phyloP scores from a whole-genome alignment of 2,329 filamentous ascomycete species.

The Microascus cirrosus region DNA sequence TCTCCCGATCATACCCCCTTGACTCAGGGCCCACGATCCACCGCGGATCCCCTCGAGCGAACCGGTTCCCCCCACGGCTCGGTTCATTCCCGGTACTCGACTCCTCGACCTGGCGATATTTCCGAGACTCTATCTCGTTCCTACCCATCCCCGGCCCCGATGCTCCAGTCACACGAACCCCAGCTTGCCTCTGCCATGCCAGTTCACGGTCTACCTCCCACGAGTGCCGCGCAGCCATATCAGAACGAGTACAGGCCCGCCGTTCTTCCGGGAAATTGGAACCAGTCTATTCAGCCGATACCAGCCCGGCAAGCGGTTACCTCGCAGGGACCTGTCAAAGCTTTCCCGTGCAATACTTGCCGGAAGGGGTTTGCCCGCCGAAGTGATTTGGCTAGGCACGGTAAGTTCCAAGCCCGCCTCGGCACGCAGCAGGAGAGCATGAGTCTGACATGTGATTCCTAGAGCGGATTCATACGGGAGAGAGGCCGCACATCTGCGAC shows the following conservation, averaged over 20 bases:
- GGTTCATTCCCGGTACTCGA: slow-evolving; percentile 38
- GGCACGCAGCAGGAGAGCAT: neutral
- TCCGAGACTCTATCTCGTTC: slow-evolving; percentile 12
- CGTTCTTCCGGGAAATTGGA: slow-evolving; percentile 5
- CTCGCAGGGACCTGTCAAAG: slow-evolving; percentile 39
- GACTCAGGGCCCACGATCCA: neutral
- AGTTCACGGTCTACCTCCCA: slow-evolving; percentile 15
- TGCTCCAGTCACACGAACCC: slow-evolving; percentile 21
- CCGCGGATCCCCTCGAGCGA: slow-evolving; percentile 32
- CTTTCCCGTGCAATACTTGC: slow-evolving; percentile 83
- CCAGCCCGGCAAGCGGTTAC: slow-evolving; percentile 15
- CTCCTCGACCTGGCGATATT: slow-evolving; percentile 21
- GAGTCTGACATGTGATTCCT: slow-evolving; percentile 22
- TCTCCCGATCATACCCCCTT: slow-evolving; percentile 12
- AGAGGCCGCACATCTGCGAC: slow-evolving; percentile 87
- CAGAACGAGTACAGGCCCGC: slow-evolving; percentile 8
- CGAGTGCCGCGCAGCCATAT: slow-evolving; percentile 7
- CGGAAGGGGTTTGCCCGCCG: slow-evolving; percentile 84
- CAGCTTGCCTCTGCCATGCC: slow-evolving; percentile 21
- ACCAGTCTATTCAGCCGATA: slow-evolving; percentile 9
- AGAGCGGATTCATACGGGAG: slow-evolving; percentile 94
- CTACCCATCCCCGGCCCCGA: slow-evolving; percentile 41
- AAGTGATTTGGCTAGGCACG: slow-evolving; percentile 89
- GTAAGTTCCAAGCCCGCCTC: slow-evolving; percentile 38
- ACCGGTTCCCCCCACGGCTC: slow-evolving; percentile 48